Evolutionary conservation across 495 filamentous ascomycete species (phyloP).

Genomic region (Lasiosphaeria ovina): DNA sequence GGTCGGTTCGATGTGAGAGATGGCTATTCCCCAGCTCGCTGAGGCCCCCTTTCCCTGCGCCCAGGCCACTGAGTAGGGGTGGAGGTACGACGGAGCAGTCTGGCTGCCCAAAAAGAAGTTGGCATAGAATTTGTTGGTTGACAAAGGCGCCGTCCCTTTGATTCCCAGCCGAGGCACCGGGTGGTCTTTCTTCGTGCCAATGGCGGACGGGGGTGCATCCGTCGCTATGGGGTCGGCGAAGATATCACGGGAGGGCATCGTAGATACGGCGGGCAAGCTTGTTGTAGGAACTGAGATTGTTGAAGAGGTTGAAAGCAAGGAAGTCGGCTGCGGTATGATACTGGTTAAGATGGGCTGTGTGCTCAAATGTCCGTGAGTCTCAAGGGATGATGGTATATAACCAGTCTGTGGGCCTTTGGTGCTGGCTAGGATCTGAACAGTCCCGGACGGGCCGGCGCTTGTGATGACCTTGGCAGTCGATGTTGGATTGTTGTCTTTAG

Average conservation of each 20-base stretch:
- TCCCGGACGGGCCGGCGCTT: conserved; percentile 20
- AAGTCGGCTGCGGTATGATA: conserved; percentile 23
- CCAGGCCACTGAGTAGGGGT: conserved; percentile 84
- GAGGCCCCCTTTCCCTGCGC: conserved; percentile 63
- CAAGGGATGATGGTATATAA: conserved; percentile 17
- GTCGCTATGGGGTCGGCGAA: conserved; percentile 60
- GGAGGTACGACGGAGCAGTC: conserved; percentile 67
- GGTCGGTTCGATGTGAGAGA: conserved; percentile 66
- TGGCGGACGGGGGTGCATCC: conserved; percentile 52
- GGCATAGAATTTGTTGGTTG: conserved; percentile 91
- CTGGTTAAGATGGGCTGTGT: conserved; percentile 20
- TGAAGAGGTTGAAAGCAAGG: conserved; percentile 12
- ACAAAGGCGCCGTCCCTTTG: conserved; percentile 51
- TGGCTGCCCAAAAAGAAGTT: conserved; percentile 83
- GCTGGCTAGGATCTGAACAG: conserved; percentile 22
- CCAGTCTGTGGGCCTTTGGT: conserved; percentile 17
- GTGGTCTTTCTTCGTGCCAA: conserved; percentile 48
- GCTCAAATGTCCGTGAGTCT: conserved; percentile 22
- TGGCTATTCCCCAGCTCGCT: conserved; percentile 70
- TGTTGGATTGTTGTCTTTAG: conserved; percentile 8
- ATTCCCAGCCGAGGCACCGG: conserved; percentile 42
- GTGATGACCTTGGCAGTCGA: conserved; percentile 25
- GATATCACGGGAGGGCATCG: conserved; percentile 38
- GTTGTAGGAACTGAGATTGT: not conserved
- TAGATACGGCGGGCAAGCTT: conserved; percentile 6